These are phyloP conservation scores for Sporothrix brasiliensis DNA, from an alignment of 2,329 filamentous ascomycete genomes.

Conservation along the genomic window DNA sequence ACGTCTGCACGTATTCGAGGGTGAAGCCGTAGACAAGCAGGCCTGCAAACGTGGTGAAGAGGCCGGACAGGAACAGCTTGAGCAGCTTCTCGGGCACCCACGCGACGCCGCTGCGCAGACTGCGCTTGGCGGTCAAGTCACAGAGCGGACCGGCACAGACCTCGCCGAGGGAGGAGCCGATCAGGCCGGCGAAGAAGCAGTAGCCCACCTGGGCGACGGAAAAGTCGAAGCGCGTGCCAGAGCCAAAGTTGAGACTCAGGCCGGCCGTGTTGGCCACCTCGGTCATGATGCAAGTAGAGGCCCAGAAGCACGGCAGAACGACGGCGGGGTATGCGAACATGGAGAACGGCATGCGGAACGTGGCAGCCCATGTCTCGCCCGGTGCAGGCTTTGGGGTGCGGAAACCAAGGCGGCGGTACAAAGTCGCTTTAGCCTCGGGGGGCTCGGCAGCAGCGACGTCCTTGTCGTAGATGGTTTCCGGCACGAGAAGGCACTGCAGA, in stretches of 20 bases:
- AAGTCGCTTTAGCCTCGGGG: constrained; percentile 28
- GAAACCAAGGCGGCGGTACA: constrained; percentile 32
- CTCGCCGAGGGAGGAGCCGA: constrained; percentile 34
- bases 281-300: constrained; percentile 34
- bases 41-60: constrained; percentile 25
- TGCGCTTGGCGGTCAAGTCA: constrained; percentile 33
- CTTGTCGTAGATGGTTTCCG: constrained; percentile 35
- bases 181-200: constrained; percentile 34
- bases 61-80: constrained; percentile 29
- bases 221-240: constrained; percentile 29
- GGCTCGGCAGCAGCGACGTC: constrained; percentile 25
- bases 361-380: constrained; percentile 32
- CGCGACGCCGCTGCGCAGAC: constrained; percentile 22
- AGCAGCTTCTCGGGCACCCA: constrained; percentile 35
- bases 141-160: constrained; percentile 34
- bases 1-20: constrained; percentile 28
- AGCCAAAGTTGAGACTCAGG: constrained; percentile 36
- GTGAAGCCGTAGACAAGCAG: constrained; percentile 33
- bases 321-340: constrained; percentile 36
- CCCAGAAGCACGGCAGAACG: constrained; percentile 34
- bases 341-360: constrained; percentile 33
- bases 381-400: constrained; percentile 31
- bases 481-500: constrained; percentile 32
- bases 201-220: constrained; percentile 33
- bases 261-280: constrained; percentile 36